Base-by-base conservation (phyloP, 2,329 filamentous ascomycete species). In the Cytospora schulzeri region DNA sequence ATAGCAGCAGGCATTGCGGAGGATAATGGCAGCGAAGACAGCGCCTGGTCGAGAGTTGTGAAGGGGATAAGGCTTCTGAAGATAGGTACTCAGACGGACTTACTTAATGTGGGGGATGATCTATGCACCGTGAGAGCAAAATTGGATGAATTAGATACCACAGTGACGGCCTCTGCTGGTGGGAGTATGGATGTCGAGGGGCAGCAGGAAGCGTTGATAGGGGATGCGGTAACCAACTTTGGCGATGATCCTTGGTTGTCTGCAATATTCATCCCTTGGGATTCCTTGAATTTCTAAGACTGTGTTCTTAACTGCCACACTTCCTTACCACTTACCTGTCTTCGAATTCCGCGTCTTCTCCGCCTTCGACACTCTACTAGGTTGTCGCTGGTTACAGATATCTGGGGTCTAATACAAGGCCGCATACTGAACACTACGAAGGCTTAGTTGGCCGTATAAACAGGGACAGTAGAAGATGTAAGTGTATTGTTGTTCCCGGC, bases 241-340 rank as follows among this genome's bases (percentile, higher is more conserved):
- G 60, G 35, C 2, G 63, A 66, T 45, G 66, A 67, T 12, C 63
- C 59, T 8, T 67, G 66, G 64, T 57, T 67, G 9, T 67, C 66
- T 22, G 66, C 63, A 5, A 66, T 66, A 24, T 67, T 66, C 33
- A 58, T 63, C 12, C 63, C 66, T 14, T 66, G 63, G 66, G 60
- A 67, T 26, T 59, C 63, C 2, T 62, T 65, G 62, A 65, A 67
- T 38, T 62, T 65, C 33, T 67, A 55, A 22, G 11, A 8, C 3
- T 19, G 17, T 41, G 38, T 41, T n/a, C n/a, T n/a, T n/a, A n/a
- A n/a, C n/a, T n/a, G n/a, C n/a, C n/a, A n/a, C n/a, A n/a, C n/a
- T n/a, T n/a, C n/a, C n/a, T n/a, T n/a, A n/a, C n/a, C n/a, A n/a
- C n/a, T n/a, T n/a, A n/a, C n/a, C n/a, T n/a, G n/a, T n/a, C 7